Evolutionary conservation across 352 stramenopile species (phyloP).

Genomic region (Globisporangium iwayamae): DNA sequence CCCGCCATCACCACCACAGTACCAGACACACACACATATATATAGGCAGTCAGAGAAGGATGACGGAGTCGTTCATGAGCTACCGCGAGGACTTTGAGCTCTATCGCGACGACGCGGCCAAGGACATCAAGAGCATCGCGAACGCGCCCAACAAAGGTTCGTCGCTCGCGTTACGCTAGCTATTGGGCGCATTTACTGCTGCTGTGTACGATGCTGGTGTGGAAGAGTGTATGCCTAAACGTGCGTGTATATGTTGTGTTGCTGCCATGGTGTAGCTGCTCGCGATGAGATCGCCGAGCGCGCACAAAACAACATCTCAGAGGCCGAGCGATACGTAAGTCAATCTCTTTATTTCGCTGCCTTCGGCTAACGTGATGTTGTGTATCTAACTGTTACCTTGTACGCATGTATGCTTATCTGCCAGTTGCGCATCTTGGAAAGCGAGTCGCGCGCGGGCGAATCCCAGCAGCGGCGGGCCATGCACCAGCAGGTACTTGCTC

Average conservation of each 20-base stretch:
- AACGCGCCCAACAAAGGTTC: slow-evolving; percentile 34
- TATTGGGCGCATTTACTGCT: neutral
- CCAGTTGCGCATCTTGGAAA: slow-evolving; percentile 80
- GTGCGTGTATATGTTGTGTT: slow-evolving; percentile 5
- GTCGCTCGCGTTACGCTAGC: neutral
- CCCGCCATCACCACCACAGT: neutral
- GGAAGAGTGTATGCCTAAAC: neutral
- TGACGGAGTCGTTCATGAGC: slow-evolving; percentile 76
- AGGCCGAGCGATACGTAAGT: slow-evolving; percentile 71
- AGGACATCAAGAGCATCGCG: slow-evolving; percentile 61
- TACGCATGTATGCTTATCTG: neutral
- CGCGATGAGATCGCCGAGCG: slow-evolving; percentile 49
- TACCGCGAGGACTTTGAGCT: slow-evolving; percentile 87
- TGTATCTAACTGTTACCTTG: neutral
- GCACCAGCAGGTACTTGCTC: slow-evolving; percentile 53
- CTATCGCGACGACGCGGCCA: slow-evolving; percentile 71
- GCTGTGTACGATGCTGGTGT: neutral
- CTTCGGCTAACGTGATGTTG: neutral
- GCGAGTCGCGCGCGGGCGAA: slow-evolving; percentile 71
- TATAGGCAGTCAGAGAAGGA: slow-evolving; percentile 11
- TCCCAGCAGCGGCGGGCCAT: slow-evolving; percentile 79
- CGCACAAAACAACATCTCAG: slow-evolving; percentile 65
- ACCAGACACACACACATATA: neutral
- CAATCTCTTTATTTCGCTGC: neutral
- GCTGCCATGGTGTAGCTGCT: slow-evolving; percentile 21